A percentile compares a stretch with the other conserved stretches of the same genome.
These are phyloP conservation scores for Macrocybe gigantea DNA, from an alignment of 768 basidiomycete genomes.

Conservation along the genomic window DNA sequence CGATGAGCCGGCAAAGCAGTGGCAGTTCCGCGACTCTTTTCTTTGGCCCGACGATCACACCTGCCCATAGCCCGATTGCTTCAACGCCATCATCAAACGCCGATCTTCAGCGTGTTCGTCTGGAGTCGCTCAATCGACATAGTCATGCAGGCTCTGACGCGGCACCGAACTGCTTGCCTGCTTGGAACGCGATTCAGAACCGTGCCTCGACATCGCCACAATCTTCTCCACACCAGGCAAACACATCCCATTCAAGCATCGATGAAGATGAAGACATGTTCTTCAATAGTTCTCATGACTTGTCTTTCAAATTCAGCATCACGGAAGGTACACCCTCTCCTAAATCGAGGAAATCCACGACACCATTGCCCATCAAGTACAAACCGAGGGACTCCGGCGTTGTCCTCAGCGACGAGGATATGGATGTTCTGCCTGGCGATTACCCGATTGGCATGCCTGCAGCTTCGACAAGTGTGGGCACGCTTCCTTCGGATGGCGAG, in stretches of 20 bases:
- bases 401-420: slow-evolving; percentile 54
- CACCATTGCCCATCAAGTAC: slow-evolving; percentile 53
- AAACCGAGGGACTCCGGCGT: slow-evolving; percentile 66
- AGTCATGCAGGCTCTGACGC: slow-evolving; percentile 55
- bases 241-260: slow-evolving; percentile 17
- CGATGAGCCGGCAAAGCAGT: slow-evolving; percentile 49
- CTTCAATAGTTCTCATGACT: slow-evolving; percentile 34
- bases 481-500: slow-evolving; percentile 50
- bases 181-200: slow-evolving; percentile 38
- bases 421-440: slow-evolving; percentile 18
- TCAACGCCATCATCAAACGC: slow-evolving; percentile 16
- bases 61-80: slow-evolving; percentile 16
- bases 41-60: slow-evolving; percentile 54
- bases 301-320: slow-evolving; percentile 54
- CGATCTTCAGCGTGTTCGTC: slow-evolving; percentile 16
- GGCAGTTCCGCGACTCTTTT: slow-evolving; percentile 58
- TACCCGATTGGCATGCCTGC: slow-evolving; percentile 39
- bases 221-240: slow-evolving; percentile 36
- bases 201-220: slow-evolving; percentile 40
- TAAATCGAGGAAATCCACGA: slow-evolving; percentile 27
- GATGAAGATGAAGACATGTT: slow-evolving; percentile 54
- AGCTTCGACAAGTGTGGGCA: slow-evolving; percentile 59
- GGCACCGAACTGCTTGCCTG: slow-evolving; percentile 17
- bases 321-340: slow-evolving; percentile 56
- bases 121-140: slow-evolving; percentile 44